Evolutionary conservation across 352 stramenopile genomes (phyloP), one percentile per base, ranked within the genome.

Genomic region (Globisporangium paroecandrum): DNA sequence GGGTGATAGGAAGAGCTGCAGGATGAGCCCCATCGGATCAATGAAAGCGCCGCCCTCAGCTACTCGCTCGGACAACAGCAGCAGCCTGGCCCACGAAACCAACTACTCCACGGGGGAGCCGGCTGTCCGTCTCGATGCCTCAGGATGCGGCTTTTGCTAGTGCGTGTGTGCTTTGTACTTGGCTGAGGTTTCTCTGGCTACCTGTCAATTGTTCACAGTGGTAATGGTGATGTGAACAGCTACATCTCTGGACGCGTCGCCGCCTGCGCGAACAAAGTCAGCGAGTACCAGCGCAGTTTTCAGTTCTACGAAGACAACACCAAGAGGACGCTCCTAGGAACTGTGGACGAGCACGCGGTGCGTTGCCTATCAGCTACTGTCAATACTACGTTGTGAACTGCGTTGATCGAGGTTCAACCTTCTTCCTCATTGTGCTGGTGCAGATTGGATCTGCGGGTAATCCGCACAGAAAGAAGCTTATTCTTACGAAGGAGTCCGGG

Each of bases 81-180:
- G 12, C 12, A 49, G 36, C 61, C 43, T 66, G 49, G 55, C 66
- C 27, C 69, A 77, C 43, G 36, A 67, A 10, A 20, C 64, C 29
- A 71, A 65, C 56, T 93, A 89, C 68, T 69, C 74, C 25, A 79
- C 76, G 1, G 77, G 78, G 12, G 75, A 91, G 29, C 47, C 79
- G 41, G 84, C 84, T 3, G 71, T 91, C 43, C 76, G 77, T 7
- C 69, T 93, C 27, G 82, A 93, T 43, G 72, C 76, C 58, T 65
- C 72, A 46, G 78, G 82, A 53, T 90, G 82, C 38, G 84, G 84
- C 29, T 93, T 93, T 62, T 90, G 84, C 74, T 91, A 85, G 84
- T 92, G 67, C 24, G 58, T 29, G 8, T 54, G 20, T 41, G 9
- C 18, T 64, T 2, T 36, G 22, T 5, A 20, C 22, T 34, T 41